These are phyloP conservation scores for Zymoseptoria pseudotritici DNA, from an alignment of 2,329 filamentous ascomycete genomes.

Conservation along the genomic window DNA sequence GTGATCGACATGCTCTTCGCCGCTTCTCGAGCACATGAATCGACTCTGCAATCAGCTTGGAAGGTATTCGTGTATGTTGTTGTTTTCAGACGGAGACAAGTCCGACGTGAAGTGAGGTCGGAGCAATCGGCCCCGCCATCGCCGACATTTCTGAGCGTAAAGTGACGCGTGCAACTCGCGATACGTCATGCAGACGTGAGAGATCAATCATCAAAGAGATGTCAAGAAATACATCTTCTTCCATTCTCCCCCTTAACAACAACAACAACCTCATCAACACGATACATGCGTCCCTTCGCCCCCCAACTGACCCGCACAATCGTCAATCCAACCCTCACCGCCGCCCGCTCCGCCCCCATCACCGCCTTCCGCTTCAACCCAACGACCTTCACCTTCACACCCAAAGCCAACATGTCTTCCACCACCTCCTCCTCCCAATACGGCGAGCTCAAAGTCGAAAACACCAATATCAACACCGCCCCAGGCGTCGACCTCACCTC, in stretches of 20 bases:
- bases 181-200: not conserved
- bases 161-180: not conserved
- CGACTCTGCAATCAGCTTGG: too few relatives aligned
- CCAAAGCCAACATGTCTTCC: constrained; percentile 18
- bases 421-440: constrained; percentile 2
- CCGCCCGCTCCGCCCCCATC: not conserved
- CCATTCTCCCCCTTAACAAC: not conserved
- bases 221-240: not conserved
- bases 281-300: constrained; percentile 7
- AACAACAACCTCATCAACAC: not conserved
- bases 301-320: constrained; percentile 6
- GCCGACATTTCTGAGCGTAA: not conserved
- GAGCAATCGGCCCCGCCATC: too few relatives aligned
- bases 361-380: not conserved
- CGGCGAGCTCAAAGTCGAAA: constrained; percentile 43
- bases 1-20: too few relatives aligned
- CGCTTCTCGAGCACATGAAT: too few relatives aligned
- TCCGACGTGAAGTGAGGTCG: not conserved
- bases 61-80: not conserved
- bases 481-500: constrained; percentile 44
- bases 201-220: not conserved
- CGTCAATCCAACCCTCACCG: not conserved
- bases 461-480: constrained; percentile 47
- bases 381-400: not conserved
- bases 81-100: not conserved